Percentiles rank a stretch among this genome's conserved stretches.
These are phyloP conservation scores for Gentiana straminea DNA, from an alignment of 257 asterid species.

Conservation along the genomic window DNA sequence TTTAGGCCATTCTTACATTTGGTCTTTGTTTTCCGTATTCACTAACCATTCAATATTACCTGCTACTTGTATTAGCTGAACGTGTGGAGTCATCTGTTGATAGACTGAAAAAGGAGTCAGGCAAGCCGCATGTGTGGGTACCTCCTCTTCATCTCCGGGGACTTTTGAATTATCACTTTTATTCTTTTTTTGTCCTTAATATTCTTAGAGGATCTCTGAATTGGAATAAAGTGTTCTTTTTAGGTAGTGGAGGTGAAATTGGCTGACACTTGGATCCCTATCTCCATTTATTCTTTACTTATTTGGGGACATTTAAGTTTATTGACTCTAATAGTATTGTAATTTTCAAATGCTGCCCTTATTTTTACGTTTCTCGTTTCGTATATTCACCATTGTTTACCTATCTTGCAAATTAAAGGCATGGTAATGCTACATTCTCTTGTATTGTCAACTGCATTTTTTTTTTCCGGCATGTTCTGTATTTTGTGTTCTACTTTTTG, in stretches of 20 bases:
- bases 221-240: background rate
- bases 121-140: slow-evolving; percentile 99
- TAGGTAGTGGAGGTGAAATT: too few species aligned
- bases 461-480: background rate
- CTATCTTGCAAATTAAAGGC: background rate
- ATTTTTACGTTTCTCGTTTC: background rate
- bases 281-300: too few species aligned
- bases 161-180: slow-evolving; percentile 4
- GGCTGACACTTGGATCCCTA: too few species aligned
- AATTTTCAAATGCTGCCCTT: too few species aligned
- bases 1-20: too few species aligned
- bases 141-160: slow-evolving; percentile 50
- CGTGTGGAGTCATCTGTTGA: slow-evolving; percentile 63
- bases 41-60: background rate
- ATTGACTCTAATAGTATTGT: too few species aligned
- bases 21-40: too few species aligned
- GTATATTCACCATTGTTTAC: too few species aligned
- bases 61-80: slow-evolving; percentile 41
- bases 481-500: background rate
- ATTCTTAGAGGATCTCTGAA: background rate
- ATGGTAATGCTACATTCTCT: too few species aligned
- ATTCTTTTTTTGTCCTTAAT: background rate
- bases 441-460: background rate
- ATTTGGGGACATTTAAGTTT: too few species aligned
- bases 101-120: slow-evolving; percentile 53